Percentiles rank a stretch among this genome's conserved stretches.
phyloP scores from a whole-genome alignment of 441 rosid species.

The Mallotus japonicus region DNA sequence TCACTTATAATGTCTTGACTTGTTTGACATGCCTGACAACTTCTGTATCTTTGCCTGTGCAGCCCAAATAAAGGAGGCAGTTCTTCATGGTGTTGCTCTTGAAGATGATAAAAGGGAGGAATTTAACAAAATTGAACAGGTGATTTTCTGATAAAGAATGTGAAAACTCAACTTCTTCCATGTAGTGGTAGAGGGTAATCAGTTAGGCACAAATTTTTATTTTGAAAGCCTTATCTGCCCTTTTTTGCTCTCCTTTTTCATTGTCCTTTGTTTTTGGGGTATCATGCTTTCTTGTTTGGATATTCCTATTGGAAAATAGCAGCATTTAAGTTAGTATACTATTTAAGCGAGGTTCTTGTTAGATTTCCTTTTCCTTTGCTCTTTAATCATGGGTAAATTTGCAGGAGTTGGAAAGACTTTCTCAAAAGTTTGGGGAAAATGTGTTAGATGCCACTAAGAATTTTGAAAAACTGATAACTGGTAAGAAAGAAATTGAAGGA shows the following conservation, averaged over 20 bases:
- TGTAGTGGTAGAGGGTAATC: background rate
- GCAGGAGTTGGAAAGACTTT: slow-evolving; percentile 75
- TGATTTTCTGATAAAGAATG: slow-evolving; percentile 15
- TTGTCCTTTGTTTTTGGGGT: background rate
- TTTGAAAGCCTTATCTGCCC: background rate
- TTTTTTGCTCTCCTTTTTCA: background rate
- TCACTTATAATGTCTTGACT: background rate
- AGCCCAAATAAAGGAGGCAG: slow-evolving; percentile 81
- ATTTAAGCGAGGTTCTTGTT: background rate
- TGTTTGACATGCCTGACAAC: slow-evolving; percentile 23
- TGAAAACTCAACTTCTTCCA: background rate
- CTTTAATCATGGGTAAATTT: slow-evolving; percentile 18
- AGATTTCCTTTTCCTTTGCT: background rate
- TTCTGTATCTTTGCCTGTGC: slow-evolving; percentile 27
- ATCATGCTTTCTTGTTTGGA: background rate
- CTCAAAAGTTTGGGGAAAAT: slow-evolving; percentile 78
- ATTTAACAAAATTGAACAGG: slow-evolving; percentile 93
- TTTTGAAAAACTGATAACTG: slow-evolving; percentile 71
- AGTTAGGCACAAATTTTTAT: background rate
- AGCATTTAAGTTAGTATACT: background rate
- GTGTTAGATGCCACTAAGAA: slow-evolving; percentile 91
- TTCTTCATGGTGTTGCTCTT: slow-evolving; percentile 85
- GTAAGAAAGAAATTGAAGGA: slow-evolving; percentile 77
- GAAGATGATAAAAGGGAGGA: slow-evolving; percentile 76
- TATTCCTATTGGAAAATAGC: background rate